Conservation (phyloP, 106 monocot genomes). For the Triglochin maritima region DNA sequence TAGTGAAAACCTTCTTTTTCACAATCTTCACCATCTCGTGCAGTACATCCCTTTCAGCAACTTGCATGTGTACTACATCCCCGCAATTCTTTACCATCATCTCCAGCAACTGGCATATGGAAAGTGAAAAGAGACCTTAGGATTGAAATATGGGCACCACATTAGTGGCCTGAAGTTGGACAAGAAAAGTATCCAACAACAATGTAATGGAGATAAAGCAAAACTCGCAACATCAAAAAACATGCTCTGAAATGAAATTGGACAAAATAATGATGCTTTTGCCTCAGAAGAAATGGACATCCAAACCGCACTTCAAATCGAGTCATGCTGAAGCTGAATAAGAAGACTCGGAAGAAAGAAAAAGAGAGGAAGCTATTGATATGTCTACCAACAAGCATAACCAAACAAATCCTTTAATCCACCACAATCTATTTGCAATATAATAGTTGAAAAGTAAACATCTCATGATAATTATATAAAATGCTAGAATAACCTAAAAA, state of each 20-base stretch:
- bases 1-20: constrained; percentile 31
- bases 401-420: not conserved
- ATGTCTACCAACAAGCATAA: not conserved
- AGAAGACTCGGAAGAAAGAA: no score
- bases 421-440: not conserved
- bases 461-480: not conserved
- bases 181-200: not conserved
- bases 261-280: not conserved
- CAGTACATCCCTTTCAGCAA: constrained; percentile 27
- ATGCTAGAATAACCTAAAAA: not conserved
- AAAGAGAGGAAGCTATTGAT: not conserved
- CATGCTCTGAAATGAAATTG: not conserved
- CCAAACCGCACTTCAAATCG: not conserved
- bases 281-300: not conserved
- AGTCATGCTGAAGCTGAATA: not conserved
- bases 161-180: not conserved
- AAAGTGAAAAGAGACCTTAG: constrained; percentile 9
- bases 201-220: not conserved
- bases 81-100: constrained; percentile 21
- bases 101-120: constrained; percentile 24
- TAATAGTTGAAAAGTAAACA: not conserved
- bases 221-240: not conserved
- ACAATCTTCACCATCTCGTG: constrained; percentile 38
- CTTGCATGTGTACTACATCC: constrained; percentile 33
- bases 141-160: not conserved